Conservation (phyloP, 148 eudicot species). For the Beta vulgaris region DNA sequence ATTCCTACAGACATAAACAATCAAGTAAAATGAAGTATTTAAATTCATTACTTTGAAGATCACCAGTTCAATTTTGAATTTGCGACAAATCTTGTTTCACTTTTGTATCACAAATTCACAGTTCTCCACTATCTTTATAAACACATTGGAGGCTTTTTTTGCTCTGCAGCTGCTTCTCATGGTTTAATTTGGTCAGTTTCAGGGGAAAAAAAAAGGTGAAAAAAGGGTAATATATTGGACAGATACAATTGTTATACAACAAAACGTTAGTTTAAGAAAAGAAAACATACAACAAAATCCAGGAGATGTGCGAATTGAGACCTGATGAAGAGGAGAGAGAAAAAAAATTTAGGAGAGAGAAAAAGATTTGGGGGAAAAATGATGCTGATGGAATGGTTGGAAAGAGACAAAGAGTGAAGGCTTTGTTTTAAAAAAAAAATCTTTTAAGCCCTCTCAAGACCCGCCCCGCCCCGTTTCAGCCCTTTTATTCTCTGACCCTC, state of each 20-base stretch:
- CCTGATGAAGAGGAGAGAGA: no score
- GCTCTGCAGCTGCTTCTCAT: constrained; percentile 8
- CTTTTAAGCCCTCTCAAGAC: no score
- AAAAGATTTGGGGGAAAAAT: no score
- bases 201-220: constrained; percentile 29
- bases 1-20: no score
- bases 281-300: no score
- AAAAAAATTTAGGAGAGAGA: no score
- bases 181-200: constrained; percentile 10
- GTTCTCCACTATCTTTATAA: constrained; percentile 9
- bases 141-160: constrained; percentile 3
- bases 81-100: not conserved
- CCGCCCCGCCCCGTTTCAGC: no score
- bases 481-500: no score
- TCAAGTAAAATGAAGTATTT: not conserved
- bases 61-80: constrained; percentile 24
- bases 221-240: constrained; percentile 12
- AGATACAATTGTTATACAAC: not conserved
- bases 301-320: no score
- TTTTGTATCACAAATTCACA: constrained; percentile 10
- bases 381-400: no score
- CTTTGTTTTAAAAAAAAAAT: no score
- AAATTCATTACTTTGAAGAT: not conserved
- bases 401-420: no score
- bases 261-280: not conserved